phyloP scores from a whole-genome alignment of 2,329 filamentous ascomycete species.

The Xylariaceae sp. region DNA sequence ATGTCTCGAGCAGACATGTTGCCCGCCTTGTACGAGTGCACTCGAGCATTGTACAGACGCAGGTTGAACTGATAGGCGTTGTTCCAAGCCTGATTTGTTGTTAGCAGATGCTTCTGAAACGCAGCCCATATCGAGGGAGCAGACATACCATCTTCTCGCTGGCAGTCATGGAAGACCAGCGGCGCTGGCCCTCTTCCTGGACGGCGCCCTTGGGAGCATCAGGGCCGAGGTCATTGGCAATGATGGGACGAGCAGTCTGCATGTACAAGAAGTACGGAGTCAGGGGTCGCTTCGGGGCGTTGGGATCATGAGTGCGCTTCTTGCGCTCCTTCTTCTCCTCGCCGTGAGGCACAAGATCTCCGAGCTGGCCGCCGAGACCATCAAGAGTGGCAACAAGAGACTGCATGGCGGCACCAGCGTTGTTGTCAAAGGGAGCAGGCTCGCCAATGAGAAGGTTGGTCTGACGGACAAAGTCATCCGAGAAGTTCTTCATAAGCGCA shows the following conservation, averaged over 20 bases:
- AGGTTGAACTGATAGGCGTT: constrained; percentile 67
- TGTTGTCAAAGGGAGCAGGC: constrained; percentile 50
- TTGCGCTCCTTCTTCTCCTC: constrained; percentile 85
- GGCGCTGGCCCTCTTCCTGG: constrained; percentile 78
- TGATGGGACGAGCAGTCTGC: constrained; percentile 79
- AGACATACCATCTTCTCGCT: constrained; percentile 60
- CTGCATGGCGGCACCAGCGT: constrained; percentile 35
- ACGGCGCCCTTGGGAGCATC: constrained; percentile 81
- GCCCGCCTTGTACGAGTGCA: constrained; percentile 62
- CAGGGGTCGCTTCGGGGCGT: constrained; percentile 89
- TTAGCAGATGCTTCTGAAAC: constrained; percentile 12
- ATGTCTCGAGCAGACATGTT: constrained; percentile 59
- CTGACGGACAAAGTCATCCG: constrained; percentile 82
- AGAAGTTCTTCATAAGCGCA: constrained; percentile 74
- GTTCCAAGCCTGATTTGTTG: constrained; percentile 52
- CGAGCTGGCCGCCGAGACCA: constrained; percentile 45
- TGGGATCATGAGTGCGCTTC: constrained; percentile 83
- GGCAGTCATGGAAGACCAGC: constrained; percentile 77
- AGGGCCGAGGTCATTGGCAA: constrained; percentile 74
- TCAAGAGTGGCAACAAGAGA: constrained; percentile 52
- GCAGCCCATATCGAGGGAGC: constrained; percentile 16
- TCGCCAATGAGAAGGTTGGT: constrained; percentile 77
- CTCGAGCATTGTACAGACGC: constrained; percentile 62
- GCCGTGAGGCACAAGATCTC: constrained; percentile 47
- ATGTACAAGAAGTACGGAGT: constrained; percentile 96